Conservation (phyloP, 805 yeast genomes). For the Candida railenensis region DNA sequence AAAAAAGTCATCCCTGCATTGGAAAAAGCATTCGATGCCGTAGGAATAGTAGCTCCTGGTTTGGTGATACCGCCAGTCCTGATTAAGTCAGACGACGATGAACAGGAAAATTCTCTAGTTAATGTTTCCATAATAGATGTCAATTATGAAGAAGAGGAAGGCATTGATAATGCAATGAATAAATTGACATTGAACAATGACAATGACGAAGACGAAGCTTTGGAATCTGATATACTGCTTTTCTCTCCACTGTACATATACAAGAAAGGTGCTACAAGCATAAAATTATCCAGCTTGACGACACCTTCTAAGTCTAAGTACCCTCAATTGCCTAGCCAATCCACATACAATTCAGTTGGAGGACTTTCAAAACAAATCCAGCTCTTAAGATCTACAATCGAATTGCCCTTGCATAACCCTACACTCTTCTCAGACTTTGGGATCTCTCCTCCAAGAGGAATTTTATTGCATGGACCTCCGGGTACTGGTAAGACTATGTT, state of each 20-base stretch:
- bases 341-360: constrained; percentile 62
- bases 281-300: constrained; percentile 5
- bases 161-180: constrained; percentile 35
- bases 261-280: constrained; percentile 19
- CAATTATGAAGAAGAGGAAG: constrained; percentile 24
- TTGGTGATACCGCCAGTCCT: constrained; percentile 29
- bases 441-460: constrained; percentile 91
- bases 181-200: constrained; percentile 27
- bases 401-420: constrained; percentile 79
- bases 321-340: constrained; percentile 43
- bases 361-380: constrained; percentile 70
- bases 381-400: constrained; percentile 62
- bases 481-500: constrained; percentile 97
- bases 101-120: constrained; percentile 16
- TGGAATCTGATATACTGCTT: constrained; percentile 13
- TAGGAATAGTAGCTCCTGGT: constrained; percentile 64
- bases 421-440: constrained; percentile 77
- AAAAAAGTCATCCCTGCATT: constrained; percentile 24
- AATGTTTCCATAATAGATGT: constrained; percentile 29
- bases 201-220: constrained; percentile 8
- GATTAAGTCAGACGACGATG: constrained; percentile 9
- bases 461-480: constrained; percentile 92
- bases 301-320: constrained; percentile 29
- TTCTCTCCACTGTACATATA: constrained; percentile 51
- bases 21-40: constrained; percentile 46